phyloP scores from a whole-genome alignment of 306 rosid genomes.

The Vigna trinervia region DNA sequence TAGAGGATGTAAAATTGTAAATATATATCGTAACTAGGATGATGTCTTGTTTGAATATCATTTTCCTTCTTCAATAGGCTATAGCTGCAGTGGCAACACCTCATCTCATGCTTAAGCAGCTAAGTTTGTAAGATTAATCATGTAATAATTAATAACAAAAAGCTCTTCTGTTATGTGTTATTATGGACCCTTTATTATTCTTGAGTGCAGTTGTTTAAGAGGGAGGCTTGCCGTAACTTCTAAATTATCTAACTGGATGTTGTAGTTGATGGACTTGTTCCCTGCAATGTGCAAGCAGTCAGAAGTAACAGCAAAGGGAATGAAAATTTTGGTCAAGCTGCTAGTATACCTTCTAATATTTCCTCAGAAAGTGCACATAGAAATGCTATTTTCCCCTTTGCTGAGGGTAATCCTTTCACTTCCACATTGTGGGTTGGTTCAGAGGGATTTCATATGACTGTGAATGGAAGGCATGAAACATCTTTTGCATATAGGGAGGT shows the following conservation, averaged over 20 bases:
- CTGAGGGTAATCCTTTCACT: conserved; percentile 85
- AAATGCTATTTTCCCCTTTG: conserved; percentile 78
- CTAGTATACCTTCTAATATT: conserved; percentile 55
- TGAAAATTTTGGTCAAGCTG: conserved; percentile 57
- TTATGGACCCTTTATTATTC: conserved; percentile 16
- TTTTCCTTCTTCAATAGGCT: conserved; percentile 14
- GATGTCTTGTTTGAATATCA: conserved; percentile 33
- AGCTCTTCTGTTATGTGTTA: conserved; percentile 31
- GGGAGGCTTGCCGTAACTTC: conserved; percentile 33
- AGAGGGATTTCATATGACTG: conserved; percentile 96
- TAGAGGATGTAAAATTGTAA: conserved; percentile 19
- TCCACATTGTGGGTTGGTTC: conserved; percentile 88
- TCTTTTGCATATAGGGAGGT: conserved; percentile 97
- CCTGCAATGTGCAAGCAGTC: conserved; percentile 79
- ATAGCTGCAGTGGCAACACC: conserved; percentile 18
- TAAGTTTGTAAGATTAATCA: conserved; percentile 13
- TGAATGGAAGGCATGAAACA: conserved; percentile 93
- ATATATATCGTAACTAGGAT: background rate
- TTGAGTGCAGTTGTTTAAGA: conserved; percentile 14
- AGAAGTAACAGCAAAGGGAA: conserved; percentile 63
- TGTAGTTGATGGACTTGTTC: conserved; percentile 92
- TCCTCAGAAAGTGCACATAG: conserved; percentile 70
- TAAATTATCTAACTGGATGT: conserved; percentile 47
- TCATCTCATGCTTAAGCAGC: conserved; percentile 8
- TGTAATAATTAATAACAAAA: conserved; percentile 18